A percentile compares a stretch with the other conserved stretches of the same genome.
phyloP scores from a whole-genome alignment of 1,284 basidiomycete genomes.

The Mycena sp. region DNA sequence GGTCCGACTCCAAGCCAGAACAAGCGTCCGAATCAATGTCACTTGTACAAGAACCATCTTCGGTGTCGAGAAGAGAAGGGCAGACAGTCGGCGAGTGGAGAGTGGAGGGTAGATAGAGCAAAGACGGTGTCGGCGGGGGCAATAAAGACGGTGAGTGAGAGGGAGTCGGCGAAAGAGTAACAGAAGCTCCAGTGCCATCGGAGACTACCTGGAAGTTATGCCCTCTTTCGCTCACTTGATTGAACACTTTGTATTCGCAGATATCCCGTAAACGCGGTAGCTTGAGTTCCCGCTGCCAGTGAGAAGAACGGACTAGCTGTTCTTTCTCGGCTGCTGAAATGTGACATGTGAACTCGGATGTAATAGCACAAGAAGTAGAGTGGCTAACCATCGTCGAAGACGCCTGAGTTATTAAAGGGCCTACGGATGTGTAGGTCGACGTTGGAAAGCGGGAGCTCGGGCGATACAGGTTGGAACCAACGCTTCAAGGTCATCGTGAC shows the following conservation, averaged over 20 bases:
- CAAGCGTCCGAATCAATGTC: not conserved
- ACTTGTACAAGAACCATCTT: not conserved
- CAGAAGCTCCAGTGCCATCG: not conserved
- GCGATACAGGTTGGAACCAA: constrained; percentile 1
- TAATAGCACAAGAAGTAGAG: not conserved
- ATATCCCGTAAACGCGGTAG: not conserved
- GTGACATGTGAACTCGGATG: not conserved
- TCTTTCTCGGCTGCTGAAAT: constrained; percentile 9
- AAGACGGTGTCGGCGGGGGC: constrained; percentile 12
- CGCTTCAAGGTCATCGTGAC: not conserved
- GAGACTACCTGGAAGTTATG: not conserved
- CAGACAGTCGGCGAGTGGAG: constrained; percentile 1
- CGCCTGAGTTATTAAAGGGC: not conserved
- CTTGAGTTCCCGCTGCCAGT: constrained; percentile 6
- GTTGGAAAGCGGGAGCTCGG: constrained; percentile 22
- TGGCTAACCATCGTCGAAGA: constrained; percentile 12
- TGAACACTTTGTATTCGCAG: too few species aligned
- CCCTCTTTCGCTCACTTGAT: too few species aligned
- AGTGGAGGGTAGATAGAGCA: constrained; percentile 11
- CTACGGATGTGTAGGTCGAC: not conserved
- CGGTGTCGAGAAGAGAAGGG: constrained; percentile 9
- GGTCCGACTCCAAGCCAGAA: not conserved
- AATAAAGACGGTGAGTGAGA: not conserved
- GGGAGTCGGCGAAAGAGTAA: constrained; percentile 1
- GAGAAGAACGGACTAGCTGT: constrained; percentile 9